Base-by-base conservation (phyloP, 345 rosid genomes). In the Moringa oleifera region DNA sequence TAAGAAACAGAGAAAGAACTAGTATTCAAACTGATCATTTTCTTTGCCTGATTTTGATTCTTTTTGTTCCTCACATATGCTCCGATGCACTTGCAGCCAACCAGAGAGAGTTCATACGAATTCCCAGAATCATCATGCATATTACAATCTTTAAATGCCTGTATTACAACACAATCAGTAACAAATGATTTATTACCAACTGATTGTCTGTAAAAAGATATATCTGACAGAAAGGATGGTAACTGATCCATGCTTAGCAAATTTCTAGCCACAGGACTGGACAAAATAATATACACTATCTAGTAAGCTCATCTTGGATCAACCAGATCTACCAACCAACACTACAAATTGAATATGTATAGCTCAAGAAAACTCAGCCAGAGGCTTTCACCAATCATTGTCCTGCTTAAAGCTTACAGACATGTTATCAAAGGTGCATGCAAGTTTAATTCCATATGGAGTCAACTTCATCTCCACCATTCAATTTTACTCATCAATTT, bases 61-160 rank as follows among this genome's bases (percentile, higher is more conserved):
- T 85, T 94, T 73, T 94, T 88, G 86, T 72, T 85, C 66, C 82
- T 82, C 72, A 91, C 99, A 72, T 91, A 94, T 75, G 99, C 99
- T 70, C 97, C 92, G 58, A 94, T 80, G 73, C 99, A 88, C 75
- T 90, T 94, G 91, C 83, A 85, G 56, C 96, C 75, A 71, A 87
- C 68, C 61, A 91, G 81, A 64, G 96, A 85, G 52, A 94, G 91
- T 61, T 94, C 96, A 60, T 59, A 91, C 20, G 85, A 80, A 63
- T 86, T 80, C 63, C 95, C 96, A 31, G 55, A 67, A 52, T 51
- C 78, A 66, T 89, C 93, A 68, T 28, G 60, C 60, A 64, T 59
- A 51, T 82, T 79, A 62, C 88, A 83, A 75, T 91, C 96, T 68
- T 85, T 91, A 74, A 94, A 94, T 60, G 83, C 73, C 97, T 94